Evolutionary conservation across 345 rosid species (phyloP).

Genomic region (Citrus glauca): DNA sequence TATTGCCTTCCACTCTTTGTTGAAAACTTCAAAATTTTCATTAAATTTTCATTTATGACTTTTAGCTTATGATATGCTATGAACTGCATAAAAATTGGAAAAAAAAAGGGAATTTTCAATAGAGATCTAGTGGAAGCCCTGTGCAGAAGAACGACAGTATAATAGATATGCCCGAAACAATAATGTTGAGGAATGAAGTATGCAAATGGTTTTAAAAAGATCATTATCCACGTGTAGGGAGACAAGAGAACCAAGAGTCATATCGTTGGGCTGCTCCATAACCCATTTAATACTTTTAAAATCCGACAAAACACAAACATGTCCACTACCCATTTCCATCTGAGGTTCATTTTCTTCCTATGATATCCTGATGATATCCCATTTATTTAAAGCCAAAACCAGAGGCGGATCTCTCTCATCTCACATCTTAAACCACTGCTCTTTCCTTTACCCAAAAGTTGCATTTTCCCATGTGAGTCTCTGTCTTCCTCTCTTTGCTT

Average conservation of each 20-base stretch:
- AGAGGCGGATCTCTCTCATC: background rate
- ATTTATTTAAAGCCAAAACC: slow-evolving; percentile 12
- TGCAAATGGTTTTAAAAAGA: background rate
- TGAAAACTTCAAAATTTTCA: too few relatives aligned
- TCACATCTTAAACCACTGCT: background rate
- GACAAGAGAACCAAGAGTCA: slow-evolving; percentile 14
- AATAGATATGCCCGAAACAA: background rate
- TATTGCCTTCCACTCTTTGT: too few relatives aligned
- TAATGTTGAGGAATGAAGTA: background rate
- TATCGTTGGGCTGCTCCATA: slow-evolving; percentile 14
- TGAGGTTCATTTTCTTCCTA: slow-evolving; percentile 23
- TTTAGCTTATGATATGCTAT: too few relatives aligned
- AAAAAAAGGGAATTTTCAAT: background rate
- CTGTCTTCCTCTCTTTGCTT: background rate
- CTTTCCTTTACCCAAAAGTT: slow-evolving; percentile 4
- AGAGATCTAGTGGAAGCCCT: background rate
- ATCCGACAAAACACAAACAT: slow-evolving; percentile 45
- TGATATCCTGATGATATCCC: slow-evolving; percentile 12
- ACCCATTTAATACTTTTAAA: slow-evolving; percentile 11
- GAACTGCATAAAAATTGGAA: too few relatives aligned
- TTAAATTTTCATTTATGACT: too few relatives aligned
- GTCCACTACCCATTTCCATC: slow-evolving; percentile 35
- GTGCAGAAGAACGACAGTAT: background rate
- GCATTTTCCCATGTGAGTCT: slow-evolving; percentile 32
- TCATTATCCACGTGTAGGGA: slow-evolving; percentile 23